A percentile compares a stretch with the other conserved stretches of the same genome.
phyloP scores from a whole-genome alignment of 2,329 filamentous ascomycete species.

The Periconia sp. region DNA sequence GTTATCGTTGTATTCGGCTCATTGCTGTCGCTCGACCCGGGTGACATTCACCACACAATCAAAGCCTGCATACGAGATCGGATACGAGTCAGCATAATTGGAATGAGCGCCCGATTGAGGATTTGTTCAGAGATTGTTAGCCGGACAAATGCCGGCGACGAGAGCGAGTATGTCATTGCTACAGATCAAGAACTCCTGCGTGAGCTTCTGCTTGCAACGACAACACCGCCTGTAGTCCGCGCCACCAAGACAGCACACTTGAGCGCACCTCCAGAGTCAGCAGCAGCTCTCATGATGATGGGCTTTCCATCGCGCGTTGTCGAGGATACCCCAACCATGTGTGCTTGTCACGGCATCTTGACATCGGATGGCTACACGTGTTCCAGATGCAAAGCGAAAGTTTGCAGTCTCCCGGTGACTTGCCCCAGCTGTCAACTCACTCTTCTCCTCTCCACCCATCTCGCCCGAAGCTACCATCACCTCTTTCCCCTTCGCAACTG shows the following conservation, averaged over 20 bases:
- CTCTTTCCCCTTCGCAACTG: slow-evolving; percentile 73
- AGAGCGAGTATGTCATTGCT: slow-evolving; percentile 78
- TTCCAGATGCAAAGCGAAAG: slow-evolving; percentile 85
- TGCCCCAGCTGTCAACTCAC: slow-evolving; percentile 92
- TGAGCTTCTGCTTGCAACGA: slow-evolving; percentile 86
- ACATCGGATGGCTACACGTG: slow-evolving; percentile 87
- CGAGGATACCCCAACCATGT: slow-evolving; percentile 75
- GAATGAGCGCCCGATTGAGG: slow-evolving; percentile 87
- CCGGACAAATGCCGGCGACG: slow-evolving; percentile 84
- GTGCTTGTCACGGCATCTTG: slow-evolving; percentile 87
- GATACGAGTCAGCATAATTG: slow-evolving; percentile 87
- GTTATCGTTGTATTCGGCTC: slow-evolving; percentile 92
- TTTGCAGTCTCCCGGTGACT: slow-evolving; percentile 87
- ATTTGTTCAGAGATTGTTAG: slow-evolving; percentile 89
- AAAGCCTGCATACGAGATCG: slow-evolving; percentile 77
- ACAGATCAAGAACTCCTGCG: slow-evolving; percentile 87
- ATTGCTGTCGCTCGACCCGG: slow-evolving; percentile 86
- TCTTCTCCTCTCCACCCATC: slow-evolving; percentile 82
- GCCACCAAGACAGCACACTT: slow-evolving; percentile 51
- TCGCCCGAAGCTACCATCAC: slow-evolving; percentile 48
- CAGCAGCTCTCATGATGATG: slow-evolving; percentile 84
- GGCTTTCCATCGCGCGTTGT: slow-evolving; percentile 90
- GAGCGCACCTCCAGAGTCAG: slow-evolving; percentile 45
- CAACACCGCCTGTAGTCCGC: slow-evolving; percentile 85
- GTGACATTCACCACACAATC: slow-evolving; percentile 94